Percentiles rank a stretch among this genome's conserved stretches.
Evolutionary conservation across 345 rosid genomes (phyloP).

Genomic region (Diplotaxis tenuifolia): DNA sequence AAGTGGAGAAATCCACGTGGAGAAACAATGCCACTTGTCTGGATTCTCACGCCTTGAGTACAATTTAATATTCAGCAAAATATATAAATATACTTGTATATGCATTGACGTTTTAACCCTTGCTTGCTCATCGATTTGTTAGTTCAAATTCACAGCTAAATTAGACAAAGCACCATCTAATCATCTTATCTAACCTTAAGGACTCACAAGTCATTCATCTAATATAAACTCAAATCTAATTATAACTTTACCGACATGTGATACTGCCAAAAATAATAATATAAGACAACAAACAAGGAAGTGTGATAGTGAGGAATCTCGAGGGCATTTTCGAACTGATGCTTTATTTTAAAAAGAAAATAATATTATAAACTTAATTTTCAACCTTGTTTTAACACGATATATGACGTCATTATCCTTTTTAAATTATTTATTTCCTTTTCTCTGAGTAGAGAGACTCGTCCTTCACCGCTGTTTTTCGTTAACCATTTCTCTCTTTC

Average conservation of each 20-base stretch:
- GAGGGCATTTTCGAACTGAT: slow-evolving; percentile 30
- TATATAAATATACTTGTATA: background rate
- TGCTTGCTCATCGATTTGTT: no score
- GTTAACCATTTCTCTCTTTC: slow-evolving; percentile 30
- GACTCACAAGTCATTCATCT: no score
- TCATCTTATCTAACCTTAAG: no score
- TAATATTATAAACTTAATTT: background rate
- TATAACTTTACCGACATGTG: background rate
- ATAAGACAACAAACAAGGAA: background rate
- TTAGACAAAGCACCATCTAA: no score
- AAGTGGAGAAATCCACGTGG: slow-evolving; percentile 41
- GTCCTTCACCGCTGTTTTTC: slow-evolving; percentile 21
- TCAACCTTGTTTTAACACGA: background rate
- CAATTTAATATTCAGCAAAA: background rate
- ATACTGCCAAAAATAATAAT: background rate
- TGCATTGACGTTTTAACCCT: slow-evolving; percentile 20
- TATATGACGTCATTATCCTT: slow-evolving; percentile 16
- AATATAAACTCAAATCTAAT: no score
- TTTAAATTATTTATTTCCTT: background rate
- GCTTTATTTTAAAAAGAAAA: background rate
- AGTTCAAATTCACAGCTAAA: no score
- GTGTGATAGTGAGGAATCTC: slow-evolving; percentile 24
- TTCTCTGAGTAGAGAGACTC: background rate
- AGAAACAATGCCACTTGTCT: slow-evolving; percentile 10
- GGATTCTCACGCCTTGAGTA: slow-evolving; percentile 28